phyloP scores from a whole-genome alignment of 768 basidiomycete species.

The Gymnopilus junonius region DNA sequence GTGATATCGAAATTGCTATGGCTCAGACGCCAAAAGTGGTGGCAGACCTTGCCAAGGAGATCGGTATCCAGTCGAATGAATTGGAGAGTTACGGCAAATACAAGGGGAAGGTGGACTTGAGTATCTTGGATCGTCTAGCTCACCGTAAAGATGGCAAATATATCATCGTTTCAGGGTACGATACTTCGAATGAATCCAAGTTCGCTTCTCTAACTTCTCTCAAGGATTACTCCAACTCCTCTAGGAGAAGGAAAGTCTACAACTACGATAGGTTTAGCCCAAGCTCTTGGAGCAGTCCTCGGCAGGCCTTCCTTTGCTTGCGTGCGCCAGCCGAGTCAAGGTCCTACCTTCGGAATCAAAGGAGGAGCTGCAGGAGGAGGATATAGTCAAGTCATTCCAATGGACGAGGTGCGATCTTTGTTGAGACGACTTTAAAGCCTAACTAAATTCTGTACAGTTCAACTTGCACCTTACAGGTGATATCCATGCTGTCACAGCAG shows the following conservation, averaged over 20 bases:
- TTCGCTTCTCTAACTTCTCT: slow-evolving; percentile 14
- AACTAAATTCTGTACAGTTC: slow-evolving; percentile 55
- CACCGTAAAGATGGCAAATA: slow-evolving; percentile 95
- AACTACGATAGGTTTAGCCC: slow-evolving; percentile 95
- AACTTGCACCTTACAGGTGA: slow-evolving; percentile 96
- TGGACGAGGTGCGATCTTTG: slow-evolving; percentile 79
- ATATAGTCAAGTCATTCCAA: slow-evolving; percentile 98
- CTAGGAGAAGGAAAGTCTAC: slow-evolving; percentile 99
- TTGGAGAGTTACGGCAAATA: slow-evolving; percentile 94
- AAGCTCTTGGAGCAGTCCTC: slow-evolving; percentile 94
- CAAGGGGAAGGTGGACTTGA: slow-evolving; percentile 97
- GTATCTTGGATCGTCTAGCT: slow-evolving; percentile 80
- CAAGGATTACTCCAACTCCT: slow-evolving; percentile 93
- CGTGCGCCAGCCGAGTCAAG: slow-evolving; percentile 97
- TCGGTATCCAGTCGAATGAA: slow-evolving; percentile 85
- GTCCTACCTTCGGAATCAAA: slow-evolving; percentile 99
- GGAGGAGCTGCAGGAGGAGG: slow-evolving; percentile 98
- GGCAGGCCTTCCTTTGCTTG: slow-evolving; percentile 94
- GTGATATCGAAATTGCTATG: slow-evolving; percentile 95
- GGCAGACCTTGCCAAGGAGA: slow-evolving; percentile 81
- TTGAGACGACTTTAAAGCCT: not conserved
- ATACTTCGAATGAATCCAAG: not conserved
- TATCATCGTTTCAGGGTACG: slow-evolving; percentile 90
- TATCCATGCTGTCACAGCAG: slow-evolving; percentile 96
- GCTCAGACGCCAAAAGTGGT: slow-evolving; percentile 94